These are phyloP conservation scores for Cladophialophora immunda DNA, from an alignment of 2,329 filamentous ascomycete species.

Conservation along the genomic window DNA sequence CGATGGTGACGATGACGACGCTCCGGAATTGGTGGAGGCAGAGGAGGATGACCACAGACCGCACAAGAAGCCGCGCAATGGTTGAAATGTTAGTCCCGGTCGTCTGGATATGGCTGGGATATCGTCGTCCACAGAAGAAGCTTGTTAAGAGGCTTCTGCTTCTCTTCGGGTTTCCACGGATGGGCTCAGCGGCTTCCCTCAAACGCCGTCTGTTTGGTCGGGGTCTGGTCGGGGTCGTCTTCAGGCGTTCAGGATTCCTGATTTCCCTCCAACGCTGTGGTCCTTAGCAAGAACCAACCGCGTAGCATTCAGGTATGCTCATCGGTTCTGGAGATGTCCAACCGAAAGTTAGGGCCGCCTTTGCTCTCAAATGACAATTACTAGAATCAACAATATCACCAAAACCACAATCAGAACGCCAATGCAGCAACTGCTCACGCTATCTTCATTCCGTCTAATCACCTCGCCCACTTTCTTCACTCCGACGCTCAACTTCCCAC, in stretches of 20 bases:
- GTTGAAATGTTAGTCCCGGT: neutral
- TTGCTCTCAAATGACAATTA: conserved; percentile 60
- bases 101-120: conserved; percentile 6
- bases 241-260: neutral
- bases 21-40: conserved; percentile 45
- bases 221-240: too few relatives aligned
- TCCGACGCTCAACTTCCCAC: conserved; percentile 82
- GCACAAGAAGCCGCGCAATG: conserved; percentile 39
- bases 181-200: neutral
- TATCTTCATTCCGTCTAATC: conserved; percentile 89
- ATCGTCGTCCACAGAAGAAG: neutral
- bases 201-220: neutral
- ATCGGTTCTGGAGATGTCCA: neutral
- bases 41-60: conserved; percentile 46
- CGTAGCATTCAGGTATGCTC: neutral
- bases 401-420: conserved; percentile 40
- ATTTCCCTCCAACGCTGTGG: neutral
- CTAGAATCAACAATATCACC: conserved; percentile 82
- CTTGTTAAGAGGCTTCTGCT: neutral
- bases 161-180: neutral
- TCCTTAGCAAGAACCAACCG: neutral
- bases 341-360: neutral
- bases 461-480: conserved; percentile 87
- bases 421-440: conserved; percentile 35
- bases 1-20: conserved; percentile 59